Conservation (phyloP, 129 eudicot genomes). For the Apium graveolens region DNA sequence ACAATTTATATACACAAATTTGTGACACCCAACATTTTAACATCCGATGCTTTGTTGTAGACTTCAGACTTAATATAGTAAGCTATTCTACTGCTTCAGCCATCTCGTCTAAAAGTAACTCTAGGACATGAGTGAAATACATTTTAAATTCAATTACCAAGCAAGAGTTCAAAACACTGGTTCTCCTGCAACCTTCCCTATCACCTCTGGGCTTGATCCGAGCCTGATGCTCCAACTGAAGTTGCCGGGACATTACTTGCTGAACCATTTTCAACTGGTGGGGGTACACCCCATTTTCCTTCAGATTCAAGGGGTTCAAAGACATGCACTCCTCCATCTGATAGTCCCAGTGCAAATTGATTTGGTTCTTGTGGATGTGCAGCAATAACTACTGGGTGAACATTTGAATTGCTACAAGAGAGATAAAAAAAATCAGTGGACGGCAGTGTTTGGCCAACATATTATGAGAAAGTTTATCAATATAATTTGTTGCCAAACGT, state of each 20-base stretch:
- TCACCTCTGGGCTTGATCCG: conserved; percentile 76
- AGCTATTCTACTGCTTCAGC: neutral
- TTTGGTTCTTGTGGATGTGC: conserved; percentile 94
- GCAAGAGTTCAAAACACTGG: conserved; percentile 29
- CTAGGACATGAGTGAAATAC: neutral
- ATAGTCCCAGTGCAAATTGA: conserved; percentile 82
- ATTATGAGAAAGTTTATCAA: neutral
- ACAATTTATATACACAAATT: neutral
- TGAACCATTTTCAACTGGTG: conserved; percentile 65
- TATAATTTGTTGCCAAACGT: neutral
- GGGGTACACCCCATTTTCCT: conserved; percentile 79
- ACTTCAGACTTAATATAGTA: neutral
- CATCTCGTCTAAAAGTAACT: neutral
- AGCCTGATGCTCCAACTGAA: conserved; percentile 49
- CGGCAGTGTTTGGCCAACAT: neutral
- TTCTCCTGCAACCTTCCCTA: conserved; percentile 19
- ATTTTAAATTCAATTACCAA: neutral
- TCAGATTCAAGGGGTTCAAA: conserved; percentile 92
- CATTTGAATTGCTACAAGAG: conserved; percentile 42
- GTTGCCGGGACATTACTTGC: conserved; percentile 50
- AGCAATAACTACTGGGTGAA: conserved; percentile 79
- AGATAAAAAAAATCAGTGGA: neutral
- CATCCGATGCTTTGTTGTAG: neutral
- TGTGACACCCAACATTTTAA: neutral
- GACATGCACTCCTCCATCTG: conserved; percentile 84